These are phyloP conservation scores for Cercospora sp. DNA, from an alignment of 2,329 filamentous ascomycete species.

Conservation along the genomic window DNA sequence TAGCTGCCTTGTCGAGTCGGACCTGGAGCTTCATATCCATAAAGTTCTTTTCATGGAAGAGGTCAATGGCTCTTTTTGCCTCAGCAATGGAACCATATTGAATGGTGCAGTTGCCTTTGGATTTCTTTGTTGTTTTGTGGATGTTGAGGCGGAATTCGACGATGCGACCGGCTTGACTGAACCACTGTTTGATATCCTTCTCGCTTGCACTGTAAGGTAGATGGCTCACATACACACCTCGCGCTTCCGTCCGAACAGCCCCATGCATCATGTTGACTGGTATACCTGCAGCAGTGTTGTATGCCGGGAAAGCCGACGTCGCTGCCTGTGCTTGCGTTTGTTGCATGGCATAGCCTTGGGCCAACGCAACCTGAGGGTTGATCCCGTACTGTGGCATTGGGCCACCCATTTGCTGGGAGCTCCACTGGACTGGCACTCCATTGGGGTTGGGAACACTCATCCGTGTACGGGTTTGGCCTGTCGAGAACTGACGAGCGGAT, in stretches of 20 bases:
- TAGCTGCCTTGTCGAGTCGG: constrained; percentile 30
- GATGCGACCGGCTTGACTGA: constrained; percentile 32
- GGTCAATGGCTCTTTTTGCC: constrained; percentile 30
- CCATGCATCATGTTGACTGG: constrained; percentile 33
- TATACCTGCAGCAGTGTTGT: constrained; percentile 24
- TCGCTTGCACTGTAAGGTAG: constrained; percentile 33
- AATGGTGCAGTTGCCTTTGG: constrained; percentile 35
- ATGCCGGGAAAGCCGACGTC: constrained; percentile 20
- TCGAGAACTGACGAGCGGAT: background rate
- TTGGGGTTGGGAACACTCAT: background rate
- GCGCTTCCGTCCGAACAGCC: constrained; percentile 29
- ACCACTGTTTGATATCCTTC: constrained; percentile 31
- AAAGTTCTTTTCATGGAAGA: constrained; percentile 30
- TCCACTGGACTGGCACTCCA: background rate
- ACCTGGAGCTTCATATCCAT: constrained; percentile 32
- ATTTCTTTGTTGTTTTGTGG: constrained; percentile 30
- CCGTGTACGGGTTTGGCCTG: background rate
- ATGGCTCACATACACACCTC: constrained; percentile 35
- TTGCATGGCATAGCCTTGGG: background rate
- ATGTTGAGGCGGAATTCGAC: constrained; percentile 32
- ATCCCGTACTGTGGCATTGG: background rate
- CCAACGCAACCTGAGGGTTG: background rate
- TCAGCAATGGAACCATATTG: constrained; percentile 30
- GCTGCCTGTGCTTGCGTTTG: background rate
- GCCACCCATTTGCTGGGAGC: background rate